phyloP scores from a whole-genome alignment of 768 basidiomycete genomes.

The Tylopilus subfusipes region DNA sequence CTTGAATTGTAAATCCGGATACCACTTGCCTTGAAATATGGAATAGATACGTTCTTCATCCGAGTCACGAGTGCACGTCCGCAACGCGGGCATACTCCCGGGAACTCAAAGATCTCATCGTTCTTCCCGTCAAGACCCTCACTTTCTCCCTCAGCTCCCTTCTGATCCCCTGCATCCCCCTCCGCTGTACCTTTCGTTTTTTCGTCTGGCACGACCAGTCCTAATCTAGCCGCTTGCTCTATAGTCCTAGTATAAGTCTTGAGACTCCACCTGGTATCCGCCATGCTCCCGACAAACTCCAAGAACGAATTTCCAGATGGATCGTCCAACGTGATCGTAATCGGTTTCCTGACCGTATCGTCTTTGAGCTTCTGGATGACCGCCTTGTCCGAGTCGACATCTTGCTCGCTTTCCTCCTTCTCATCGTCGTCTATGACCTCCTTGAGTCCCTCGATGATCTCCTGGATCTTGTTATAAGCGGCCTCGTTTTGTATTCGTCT shows the following conservation, averaged over 20 bases:
- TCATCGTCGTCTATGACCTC: slow-evolving; percentile 62
- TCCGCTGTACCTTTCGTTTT: slow-evolving; percentile 11
- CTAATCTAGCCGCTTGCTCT: slow-evolving; percentile 78
- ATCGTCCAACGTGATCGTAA: slow-evolving; percentile 87
- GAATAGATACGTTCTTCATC: slow-evolving; percentile 96
- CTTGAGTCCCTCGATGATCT: slow-evolving; percentile 62
- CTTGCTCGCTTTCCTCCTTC: slow-evolving; percentile 38
- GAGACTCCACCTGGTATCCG: slow-evolving; percentile 92
- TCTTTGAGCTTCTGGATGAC: slow-evolving; percentile 35
- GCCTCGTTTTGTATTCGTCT: slow-evolving; percentile 75
- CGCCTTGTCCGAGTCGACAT: slow-evolving; percentile 22
- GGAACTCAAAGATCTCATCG: slow-evolving; percentile 89
- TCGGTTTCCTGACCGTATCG: slow-evolving; percentile 58
- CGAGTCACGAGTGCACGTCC: slow-evolving; percentile 76
- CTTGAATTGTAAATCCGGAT: not conserved
- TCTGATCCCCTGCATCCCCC: not conserved
- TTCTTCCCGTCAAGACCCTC: slow-evolving; percentile 41
- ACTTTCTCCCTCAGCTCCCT: slow-evolving; percentile 16
- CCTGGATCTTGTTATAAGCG: slow-evolving; percentile 69
- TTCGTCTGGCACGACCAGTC: slow-evolving; percentile 57
- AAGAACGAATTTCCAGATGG: slow-evolving; percentile 96
- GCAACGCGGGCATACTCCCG: slow-evolving; percentile 85
- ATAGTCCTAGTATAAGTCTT: slow-evolving; percentile 74
- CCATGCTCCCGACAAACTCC: slow-evolving; percentile 81
- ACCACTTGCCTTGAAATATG: slow-evolving; percentile 83